Evolutionary conservation across 2,329 filamentous ascomycete species (phyloP), one percentile per base, ranked within the genome.

Genomic region (Aspergillus sp.): DNA sequence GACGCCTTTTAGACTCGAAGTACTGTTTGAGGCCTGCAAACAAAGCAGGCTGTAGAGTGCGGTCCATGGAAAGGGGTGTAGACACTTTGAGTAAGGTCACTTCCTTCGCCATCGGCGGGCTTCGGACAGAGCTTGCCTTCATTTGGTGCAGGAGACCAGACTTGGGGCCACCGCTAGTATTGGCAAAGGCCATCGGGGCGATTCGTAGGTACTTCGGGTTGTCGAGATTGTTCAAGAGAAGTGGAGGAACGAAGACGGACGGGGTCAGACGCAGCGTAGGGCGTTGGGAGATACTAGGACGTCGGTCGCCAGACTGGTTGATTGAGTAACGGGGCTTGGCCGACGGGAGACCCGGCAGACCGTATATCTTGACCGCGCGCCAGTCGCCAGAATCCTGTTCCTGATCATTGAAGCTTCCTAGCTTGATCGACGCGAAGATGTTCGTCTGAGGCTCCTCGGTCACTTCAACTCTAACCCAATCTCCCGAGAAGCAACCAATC

Each of bases 401-500:
- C 58, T 61, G 62, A 17, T 71, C 65, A 44, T 65, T 69, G 42
- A 74, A 67, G 51, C 66, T 64, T 55, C 72, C 67, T 86, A 88
- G 47, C 82, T 88, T 59, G 83, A 83, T 16, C 79, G 88, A 68
- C 84, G 87, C 14, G 78, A 75, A 19, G 82, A 87, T 53, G 32
- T 74, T 74, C n/a, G 67, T 48, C 51, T 72, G 70, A 2, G 89
- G 88, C 65, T 91, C 89, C 59, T 88, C 82, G 0, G 89, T 82
- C 5, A 84, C 80, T 72, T 96, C 90, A 10, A 96, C 79, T 19
- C 88, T 86, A 10, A 96, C 90, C 94, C 94, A 99, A 66, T 99
- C 94, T 26, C 94, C 94, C 0, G 93, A 97, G 67, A 99, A 99
- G 70, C 93, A 97, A 14, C 93, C 92, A 49, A 99, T 87, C 61